phyloP scores from a whole-genome alignment of 768 basidiomycete species.

The Tephrocybe sp. region DNA sequence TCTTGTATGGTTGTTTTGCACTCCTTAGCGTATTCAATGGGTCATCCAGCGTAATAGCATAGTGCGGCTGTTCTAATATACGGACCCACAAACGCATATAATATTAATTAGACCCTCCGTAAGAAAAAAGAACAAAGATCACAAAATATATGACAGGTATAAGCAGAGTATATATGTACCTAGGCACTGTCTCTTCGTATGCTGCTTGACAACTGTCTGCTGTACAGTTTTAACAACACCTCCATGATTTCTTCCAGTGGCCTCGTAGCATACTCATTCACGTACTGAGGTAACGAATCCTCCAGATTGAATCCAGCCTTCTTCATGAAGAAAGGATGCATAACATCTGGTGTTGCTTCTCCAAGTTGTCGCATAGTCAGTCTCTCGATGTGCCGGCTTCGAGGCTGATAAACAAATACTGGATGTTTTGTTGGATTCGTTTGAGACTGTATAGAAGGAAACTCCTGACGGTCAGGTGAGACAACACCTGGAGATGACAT shows the following conservation, averaged over 20 bases:
- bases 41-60: slow-evolving; percentile 22
- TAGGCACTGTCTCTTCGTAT: too few relatives aligned
- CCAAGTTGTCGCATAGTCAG: slow-evolving; percentile 84
- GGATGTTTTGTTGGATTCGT: slow-evolving; percentile 19
- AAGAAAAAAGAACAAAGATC: neutral
- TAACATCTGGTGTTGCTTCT: slow-evolving; percentile 86
- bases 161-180: neutral
- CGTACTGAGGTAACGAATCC: slow-evolving; percentile 83
- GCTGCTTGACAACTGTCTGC: slow-evolving; percentile 56
- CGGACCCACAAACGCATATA: too few relatives aligned
- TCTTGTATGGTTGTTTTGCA: slow-evolving; percentile 94
- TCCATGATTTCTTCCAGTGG: slow-evolving; percentile 87
- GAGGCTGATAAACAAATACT: slow-evolving; percentile 52
- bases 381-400: slow-evolving; percentile 71
- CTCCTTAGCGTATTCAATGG: slow-evolving; percentile 83
- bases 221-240: slow-evolving; percentile 72
- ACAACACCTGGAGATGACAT: slow-evolving; percentile 9
- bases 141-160: slow-evolving; percentile 1
- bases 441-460: slow-evolving; percentile 15
- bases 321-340: slow-evolving; percentile 87
- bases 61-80: slow-evolving; percentile 1
- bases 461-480: slow-evolving; percentile 11
- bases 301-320: slow-evolving; percentile 82
- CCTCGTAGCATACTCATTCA: slow-evolving; percentile 82
- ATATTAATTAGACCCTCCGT: neutral